phyloP scores from a whole-genome alignment of 2,329 filamentous ascomycete species.

The Gnomoniopsis smithogilvyi region DNA sequence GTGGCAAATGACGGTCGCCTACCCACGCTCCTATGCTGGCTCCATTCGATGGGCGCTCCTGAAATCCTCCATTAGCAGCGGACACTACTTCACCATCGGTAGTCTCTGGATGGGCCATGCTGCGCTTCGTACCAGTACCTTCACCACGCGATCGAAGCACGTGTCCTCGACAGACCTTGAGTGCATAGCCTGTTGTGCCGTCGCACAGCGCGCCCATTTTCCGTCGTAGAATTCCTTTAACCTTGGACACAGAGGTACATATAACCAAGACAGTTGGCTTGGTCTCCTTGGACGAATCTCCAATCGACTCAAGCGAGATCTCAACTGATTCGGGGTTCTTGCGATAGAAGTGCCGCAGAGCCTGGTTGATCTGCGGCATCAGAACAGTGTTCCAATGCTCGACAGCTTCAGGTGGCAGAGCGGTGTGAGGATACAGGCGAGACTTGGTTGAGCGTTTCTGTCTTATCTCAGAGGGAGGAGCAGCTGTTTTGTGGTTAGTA shows the following conservation, averaged over 20 bases:
- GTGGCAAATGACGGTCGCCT: conserved; percentile 79
- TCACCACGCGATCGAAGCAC: conserved; percentile 58
- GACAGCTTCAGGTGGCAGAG: conserved; percentile 57
- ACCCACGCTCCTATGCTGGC: conserved; percentile 92
- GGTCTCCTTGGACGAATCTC: conserved; percentile 62
- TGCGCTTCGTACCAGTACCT: conserved; percentile 30
- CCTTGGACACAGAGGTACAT: conserved; percentile 71
- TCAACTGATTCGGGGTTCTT: conserved; percentile 75
- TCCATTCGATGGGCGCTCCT: conserved; percentile 75
- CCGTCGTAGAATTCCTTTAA: conserved; percentile 68
- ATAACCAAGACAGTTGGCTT: conserved; percentile 74
- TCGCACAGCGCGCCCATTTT: conserved; percentile 66
- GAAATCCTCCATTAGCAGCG: conserved; percentile 70
- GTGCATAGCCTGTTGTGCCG: conserved; percentile 54
- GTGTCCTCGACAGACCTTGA: conserved; percentile 71
- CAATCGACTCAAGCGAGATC: conserved; percentile 73
- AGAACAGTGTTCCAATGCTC: conserved; percentile 70
- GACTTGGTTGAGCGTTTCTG: conserved; percentile 37
- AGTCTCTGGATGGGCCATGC: conserved; percentile 31
- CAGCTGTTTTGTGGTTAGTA: conserved; percentile 6
- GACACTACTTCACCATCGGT: conserved; percentile 33
- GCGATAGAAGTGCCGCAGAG: conserved; percentile 67
- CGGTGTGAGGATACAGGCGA: conserved; percentile 58
- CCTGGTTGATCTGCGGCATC: conserved; percentile 70
- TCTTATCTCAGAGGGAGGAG: conserved; percentile 16